Base-by-base conservation (phyloP, 805 yeast genomes). In the Monosporozyma unispora region DNA sequence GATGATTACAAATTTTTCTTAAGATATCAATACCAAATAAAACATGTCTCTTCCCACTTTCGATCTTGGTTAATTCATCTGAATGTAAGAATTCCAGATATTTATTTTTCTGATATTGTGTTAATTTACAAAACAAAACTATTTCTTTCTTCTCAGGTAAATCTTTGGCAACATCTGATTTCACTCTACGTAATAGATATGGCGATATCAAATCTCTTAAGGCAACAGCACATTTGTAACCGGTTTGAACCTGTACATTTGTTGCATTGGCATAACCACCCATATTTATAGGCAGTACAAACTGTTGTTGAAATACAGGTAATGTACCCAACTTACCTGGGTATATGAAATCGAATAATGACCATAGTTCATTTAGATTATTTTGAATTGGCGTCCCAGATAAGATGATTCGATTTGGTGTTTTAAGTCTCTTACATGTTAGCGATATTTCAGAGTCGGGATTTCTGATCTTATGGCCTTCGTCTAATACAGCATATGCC, bases 231-330 rank as follows among this genome's bases (percentile, higher is more conserved):
- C 98, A 93, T 63, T 88, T 88, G 62, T 87, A 90, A 1, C 97
- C 96, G 1, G 97, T 83, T 62, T 91, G 97, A 0, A 93, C 98
- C 63, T 93, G 97, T 3, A 93, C 79, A 63, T 93, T 93, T 1
- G 95, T 81, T 0, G 99, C 98, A 70, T 91, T 93, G 1, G 99
- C 96, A 68, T 93, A 93, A 0, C 99, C 99, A n/a, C 99, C 99
- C 63, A 87, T 76, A 60, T 89, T 91, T 43, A 93, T 93, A 0
- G 99, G 99, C 5, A 82, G 73, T 2, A 96, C 84, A 64, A 93
- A 93, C 63, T 93, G 96, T 48, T 78, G 84, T 66, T 90, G 95
- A 59, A 93, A 93, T 0, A 93, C 91, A 0, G 99, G 99, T 22
- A 93, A 70, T 0, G 99, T 93, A 0, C 99, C 99, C 21, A 93